These are phyloP conservation scores for Aristolochia californica DNA, from an alignment of 164 flowering plant species.

Conservation along the genomic window DNA sequence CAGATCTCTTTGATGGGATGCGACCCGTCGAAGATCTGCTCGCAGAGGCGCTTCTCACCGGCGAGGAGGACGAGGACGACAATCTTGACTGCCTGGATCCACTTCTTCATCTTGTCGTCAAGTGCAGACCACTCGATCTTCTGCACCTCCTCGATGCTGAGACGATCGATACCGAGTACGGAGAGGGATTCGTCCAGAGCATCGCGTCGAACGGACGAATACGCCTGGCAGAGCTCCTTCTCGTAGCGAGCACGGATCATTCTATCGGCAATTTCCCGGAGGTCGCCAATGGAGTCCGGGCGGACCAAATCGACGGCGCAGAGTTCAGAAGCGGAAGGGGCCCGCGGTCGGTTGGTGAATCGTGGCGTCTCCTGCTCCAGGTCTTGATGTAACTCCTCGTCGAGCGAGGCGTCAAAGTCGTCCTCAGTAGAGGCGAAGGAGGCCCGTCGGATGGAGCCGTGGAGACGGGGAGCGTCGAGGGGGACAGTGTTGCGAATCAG, in stretches of 20 bases:
- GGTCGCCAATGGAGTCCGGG: conserved; percentile 39
- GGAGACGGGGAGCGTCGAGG: conserved; percentile 40
- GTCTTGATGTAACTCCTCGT: no score
- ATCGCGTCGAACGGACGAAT: conserved; percentile 59
- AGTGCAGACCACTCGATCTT: conserved; percentile 63
- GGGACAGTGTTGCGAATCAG: conserved; percentile 33
- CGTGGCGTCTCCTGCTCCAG: conserved; percentile 8
- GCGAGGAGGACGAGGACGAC: conserved; percentile 40
- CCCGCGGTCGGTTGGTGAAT: not conserved
- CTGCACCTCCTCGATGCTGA: conserved; percentile 86
- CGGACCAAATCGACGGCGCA: conserved; percentile 42
- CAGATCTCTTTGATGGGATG: conserved; percentile 42
- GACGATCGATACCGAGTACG: conserved; percentile 64
- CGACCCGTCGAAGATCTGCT: conserved; percentile 46
- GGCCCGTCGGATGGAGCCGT: conserved; percentile 47
- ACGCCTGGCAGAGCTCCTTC: conserved; percentile 85
- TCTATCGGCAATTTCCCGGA: conserved; percentile 65
- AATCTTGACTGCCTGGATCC: conserved; percentile 71
- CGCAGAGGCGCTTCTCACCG: conserved; percentile 66
- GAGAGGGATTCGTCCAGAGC: conserved; percentile 64
- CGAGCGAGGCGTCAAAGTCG: conserved; percentile 3
- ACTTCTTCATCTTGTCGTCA: conserved; percentile 92
- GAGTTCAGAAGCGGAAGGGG: not conserved
- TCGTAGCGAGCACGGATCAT: conserved; percentile 82
- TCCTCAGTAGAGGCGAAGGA: conserved; percentile 30